A percentile compares a stretch with the other conserved stretches of the same genome.
Conservation (phyloP, 768 basidiomycete genomes). For the Mycena galericulata region DNA sequence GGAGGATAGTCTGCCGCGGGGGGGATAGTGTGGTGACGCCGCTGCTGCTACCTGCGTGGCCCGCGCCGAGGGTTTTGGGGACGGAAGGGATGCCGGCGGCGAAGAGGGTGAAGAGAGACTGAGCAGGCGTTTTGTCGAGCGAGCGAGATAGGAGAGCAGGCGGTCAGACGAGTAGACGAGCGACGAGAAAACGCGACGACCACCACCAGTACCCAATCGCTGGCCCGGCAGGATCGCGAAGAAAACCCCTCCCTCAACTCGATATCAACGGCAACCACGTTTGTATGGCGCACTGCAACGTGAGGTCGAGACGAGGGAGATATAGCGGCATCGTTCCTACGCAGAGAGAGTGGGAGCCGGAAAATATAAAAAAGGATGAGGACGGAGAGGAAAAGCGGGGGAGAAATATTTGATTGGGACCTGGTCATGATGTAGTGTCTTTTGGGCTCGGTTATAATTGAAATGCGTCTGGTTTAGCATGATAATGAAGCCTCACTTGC, state of each 20-base stretch:
- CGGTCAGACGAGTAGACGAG: not conserved
- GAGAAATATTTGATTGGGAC: no score
- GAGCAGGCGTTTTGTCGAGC: not conserved
- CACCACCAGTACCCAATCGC: not conserved
- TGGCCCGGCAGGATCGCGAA: not conserved
- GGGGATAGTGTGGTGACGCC: not conserved
- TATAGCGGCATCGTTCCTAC: no score
- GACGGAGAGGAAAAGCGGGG: no score
- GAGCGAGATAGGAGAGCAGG: no score
- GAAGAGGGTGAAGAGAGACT: not conserved
- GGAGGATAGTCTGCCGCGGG: not conserved
- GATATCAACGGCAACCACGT: not conserved
- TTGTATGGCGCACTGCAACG: no score
- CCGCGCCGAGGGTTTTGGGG: not conserved
- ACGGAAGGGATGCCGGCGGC: not conserved
- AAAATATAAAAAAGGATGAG: no score
- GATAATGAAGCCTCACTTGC: no score
- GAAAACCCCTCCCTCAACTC: not conserved
- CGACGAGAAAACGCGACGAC: not conserved
- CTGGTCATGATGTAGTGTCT: no score
- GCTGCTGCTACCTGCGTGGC: constrained; percentile 6
- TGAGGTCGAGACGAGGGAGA: no score
- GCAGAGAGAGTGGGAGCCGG: no score
- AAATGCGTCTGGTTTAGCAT: no score
- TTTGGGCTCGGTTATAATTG: no score